Evolutionary conservation across 768 basidiomycete species (phyloP), one percentile per base, ranked within the genome.

Genomic region (Myochromella boudieri): DNA sequence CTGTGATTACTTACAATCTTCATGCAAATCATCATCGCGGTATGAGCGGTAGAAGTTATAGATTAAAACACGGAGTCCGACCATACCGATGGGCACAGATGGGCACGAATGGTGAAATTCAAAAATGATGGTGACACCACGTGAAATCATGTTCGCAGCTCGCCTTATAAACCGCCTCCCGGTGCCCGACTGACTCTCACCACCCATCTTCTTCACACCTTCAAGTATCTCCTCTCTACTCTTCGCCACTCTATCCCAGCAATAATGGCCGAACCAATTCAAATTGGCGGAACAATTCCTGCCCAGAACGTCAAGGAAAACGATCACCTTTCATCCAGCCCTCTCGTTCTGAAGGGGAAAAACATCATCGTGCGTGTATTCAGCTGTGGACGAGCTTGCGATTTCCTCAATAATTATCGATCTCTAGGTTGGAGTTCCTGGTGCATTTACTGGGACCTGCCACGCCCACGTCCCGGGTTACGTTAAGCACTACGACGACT

Each of bases 391-490:
- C n/a, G n/a, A n/a, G n/a, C 29, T 31, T 8, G n/a, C 8, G n/a
- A 8, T 31, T n/a, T n/a, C 29, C n/a, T 31, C 29, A 31, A 31
- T 31, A n/a, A 8, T n/a, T n/a, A 31, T 31, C n/a, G 29, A 41
- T 32, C 15, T 26, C 14, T 47, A 85, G 84, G 73, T 91, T 46
- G 82, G 84, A 10, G 84, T 90, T 24, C 87, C 90, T 0, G 87
- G 85, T 12, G 85, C 85, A 6, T 91, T 89, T 67, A 85, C 85
- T 2, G 82, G 81, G 1, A 74, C 85, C 4, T 92, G 89, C 66
- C 80, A 77, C 44, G 69, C 67, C 8, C 84, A 88, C 55, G 65
- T 84, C 18, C 81, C 78, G 0, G 68, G 74, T 8, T 93, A 85
- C 69, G 76, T 92, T 53, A 62, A 75, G 44, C 73, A 75, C 43